These are phyloP conservation scores for Chrysoporthe austroafricana DNA, from an alignment of 2,329 filamentous ascomycete species.

Conservation along the genomic window DNA sequence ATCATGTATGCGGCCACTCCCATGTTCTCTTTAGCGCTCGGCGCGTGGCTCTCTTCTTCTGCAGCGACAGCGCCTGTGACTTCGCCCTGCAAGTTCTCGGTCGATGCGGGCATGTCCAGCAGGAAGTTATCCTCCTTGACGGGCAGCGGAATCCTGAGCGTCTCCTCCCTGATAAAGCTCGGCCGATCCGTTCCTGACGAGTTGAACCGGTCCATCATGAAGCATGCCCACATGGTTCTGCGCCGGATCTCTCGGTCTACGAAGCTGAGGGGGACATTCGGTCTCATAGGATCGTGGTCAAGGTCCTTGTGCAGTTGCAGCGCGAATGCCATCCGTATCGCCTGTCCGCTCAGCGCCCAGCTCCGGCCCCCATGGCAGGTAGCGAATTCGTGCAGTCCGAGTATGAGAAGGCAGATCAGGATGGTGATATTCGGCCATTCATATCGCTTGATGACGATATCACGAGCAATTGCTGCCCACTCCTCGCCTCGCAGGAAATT, in stretches of 20 bases:
- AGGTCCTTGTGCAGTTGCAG: constrained; percentile 91
- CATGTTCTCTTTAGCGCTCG: constrained; percentile 76
- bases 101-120: constrained; percentile 86
- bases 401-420: constrained; percentile 82
- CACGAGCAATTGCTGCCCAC: constrained; percentile 86
- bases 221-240: constrained; percentile 97
- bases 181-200: constrained; percentile 93
- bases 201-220: constrained; percentile 96
- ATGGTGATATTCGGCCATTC: constrained; percentile 97
- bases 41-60: constrained; percentile 63
- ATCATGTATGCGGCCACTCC: constrained; percentile 92
- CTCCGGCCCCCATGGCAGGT: constrained; percentile 95
- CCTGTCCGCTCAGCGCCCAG: constrained; percentile 94
- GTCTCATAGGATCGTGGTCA: constrained; percentile 76
- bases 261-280: constrained; percentile 74
- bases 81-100: constrained; percentile 78
- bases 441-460: constrained; percentile 84
- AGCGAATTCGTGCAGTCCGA: constrained; percentile 93
- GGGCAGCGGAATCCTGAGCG: constrained; percentile 85
- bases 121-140: constrained; percentile 90
- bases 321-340: constrained; percentile 95
- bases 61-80: constrained; percentile 65
- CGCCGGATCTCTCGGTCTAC: constrained; percentile 91
- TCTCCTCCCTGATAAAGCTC: constrained; percentile 87
- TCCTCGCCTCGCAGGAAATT: constrained; percentile 88